Base-by-base conservation (phyloP, 208 protist genomes). In the Leishmania mexicana region DNA sequence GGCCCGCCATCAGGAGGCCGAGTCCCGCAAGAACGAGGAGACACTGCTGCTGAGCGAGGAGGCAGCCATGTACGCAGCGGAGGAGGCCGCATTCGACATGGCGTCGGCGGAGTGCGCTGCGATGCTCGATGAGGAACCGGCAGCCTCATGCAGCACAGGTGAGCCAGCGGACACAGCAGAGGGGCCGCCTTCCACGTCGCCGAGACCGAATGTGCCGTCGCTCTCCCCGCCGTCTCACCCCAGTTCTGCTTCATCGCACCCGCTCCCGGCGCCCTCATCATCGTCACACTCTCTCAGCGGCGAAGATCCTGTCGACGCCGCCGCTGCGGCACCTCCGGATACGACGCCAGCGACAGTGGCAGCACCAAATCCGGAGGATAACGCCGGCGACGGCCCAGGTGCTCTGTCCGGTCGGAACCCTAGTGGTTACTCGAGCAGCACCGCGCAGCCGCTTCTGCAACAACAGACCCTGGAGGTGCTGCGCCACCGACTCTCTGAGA, bases 1-100 rank as follows among this genome's bases (percentile, higher is more conserved):
- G 60, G 83, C 54, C n/a, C 73, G 84, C n/a, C 84, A 89, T 38
- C 53, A 83, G 40, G 85, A 86, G 65, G 70, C 81, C 3, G 76
- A 78, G 73, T 68, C 82, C 2, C 78, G 67, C 72, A 62, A 75
- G 40, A 68, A 82, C 19, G 82, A 85, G 57, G 82, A 85, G 73
- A 53, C 58, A 60, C 62, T 49, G 38, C 76, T 45, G n/a, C 81
- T 92, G 40, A 35, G 0, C 3, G 67, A 11, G 38, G 84, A 90
- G 60, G n/a, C 76, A 0, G 83, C 58, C 4, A 65, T 70, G 21
- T 81, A 85, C 35, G 82, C 80, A 19, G 78, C 24, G 2, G 87
- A 89, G 51, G 49, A 83, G 13, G 71, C 40, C 4, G 62, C 54
- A 6, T 85, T 82, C 49, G 81, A 72, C 62, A 21, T 65, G 15